phyloP scores from a whole-genome alignment of 2,329 filamentous ascomycete species.

The Sclerotinia minor region DNA sequence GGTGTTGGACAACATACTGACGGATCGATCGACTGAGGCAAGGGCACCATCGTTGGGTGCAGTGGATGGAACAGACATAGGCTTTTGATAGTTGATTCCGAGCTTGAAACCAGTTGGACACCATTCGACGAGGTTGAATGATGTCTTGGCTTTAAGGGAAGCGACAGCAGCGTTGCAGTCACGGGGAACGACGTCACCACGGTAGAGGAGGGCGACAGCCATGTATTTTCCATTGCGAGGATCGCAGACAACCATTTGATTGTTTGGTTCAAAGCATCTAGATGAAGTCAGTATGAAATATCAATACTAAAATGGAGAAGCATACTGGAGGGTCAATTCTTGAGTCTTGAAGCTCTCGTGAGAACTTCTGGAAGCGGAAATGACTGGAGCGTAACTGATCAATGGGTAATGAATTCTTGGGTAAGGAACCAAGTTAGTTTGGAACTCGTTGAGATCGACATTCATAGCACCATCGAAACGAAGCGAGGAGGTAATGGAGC shows the following conservation, averaged over 20 bases:
- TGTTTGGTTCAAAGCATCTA: conserved; percentile 63
- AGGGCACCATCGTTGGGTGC: conserved; percentile 48
- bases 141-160: conserved; percentile 61
- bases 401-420: conserved; percentile 68
- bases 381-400: conserved; percentile 64
- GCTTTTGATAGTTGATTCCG: conserved; percentile 66
- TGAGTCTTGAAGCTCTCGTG: conserved; percentile 67
- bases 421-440: conserved; percentile 68
- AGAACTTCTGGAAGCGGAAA: conserved; percentile 59
- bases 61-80: conserved; percentile 50
- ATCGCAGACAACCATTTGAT: conserved; percentile 68
- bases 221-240: conserved; percentile 68
- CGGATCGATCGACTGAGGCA: conserved; percentile 54
- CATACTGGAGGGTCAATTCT: conserved; percentile 64
- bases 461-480: conserved; percentile 67
- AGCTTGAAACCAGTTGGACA: conserved; percentile 70
- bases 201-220: conserved; percentile 66
- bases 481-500: conserved; percentile 64
- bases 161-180: conserved; percentile 61
- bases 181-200: conserved; percentile 63
- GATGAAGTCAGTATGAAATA: conserved; percentile 23
- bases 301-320: conserved; percentile 22
- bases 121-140: conserved; percentile 68
- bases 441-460: conserved; percentile 68
- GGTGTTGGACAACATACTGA: conserved; percentile 66